Conservation (phyloP, 2,329 filamentous ascomycete species). For the Ophiocordyceps robertsii region DNA sequence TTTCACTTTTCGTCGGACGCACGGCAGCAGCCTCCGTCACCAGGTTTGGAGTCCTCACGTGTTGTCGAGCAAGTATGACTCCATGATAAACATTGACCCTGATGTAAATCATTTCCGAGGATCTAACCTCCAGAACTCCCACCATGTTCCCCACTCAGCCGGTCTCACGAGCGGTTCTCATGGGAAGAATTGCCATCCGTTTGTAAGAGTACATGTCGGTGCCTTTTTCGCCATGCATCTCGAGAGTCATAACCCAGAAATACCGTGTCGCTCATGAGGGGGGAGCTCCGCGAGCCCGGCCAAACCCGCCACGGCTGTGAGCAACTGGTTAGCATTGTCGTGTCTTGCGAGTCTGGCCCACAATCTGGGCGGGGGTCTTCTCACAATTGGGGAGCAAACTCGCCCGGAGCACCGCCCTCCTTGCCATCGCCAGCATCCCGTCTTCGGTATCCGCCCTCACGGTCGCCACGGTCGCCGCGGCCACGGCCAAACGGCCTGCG, state of each 20-base stretch:
- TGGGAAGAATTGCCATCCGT: conserved; percentile 25
- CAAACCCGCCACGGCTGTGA: conserved; percentile 68
- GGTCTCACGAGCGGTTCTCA: conserved; percentile 25
- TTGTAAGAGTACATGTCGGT: conserved; percentile 36
- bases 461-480: conserved; percentile 64
- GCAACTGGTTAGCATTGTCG: conserved; percentile 1
- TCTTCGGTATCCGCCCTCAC: conserved; percentile 84
- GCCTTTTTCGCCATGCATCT: conserved; percentile 28
- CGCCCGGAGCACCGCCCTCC: conserved; percentile 83
- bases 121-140: conserved; percentile 33
- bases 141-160: conserved; percentile 26
- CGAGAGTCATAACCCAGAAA: conserved; percentile 28
- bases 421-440: conserved; percentile 77
- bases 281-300: conserved; percentile 67
- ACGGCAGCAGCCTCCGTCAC: not conserved
- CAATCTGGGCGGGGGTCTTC: conserved; percentile 16
- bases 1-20: not conserved
- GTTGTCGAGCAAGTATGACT: conserved; percentile 15
- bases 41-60: conserved; percentile 7
- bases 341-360: not conserved
- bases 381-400: conserved; percentile 85
- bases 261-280: conserved; percentile 41
- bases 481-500: conserved; percentile 74
- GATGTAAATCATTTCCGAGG: conserved; percentile 36
- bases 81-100: conserved; percentile 26